Conservation (phyloP, 2,329 filamentous ascomycete genomes). For the Thielaviopsis euricoi region DNA sequence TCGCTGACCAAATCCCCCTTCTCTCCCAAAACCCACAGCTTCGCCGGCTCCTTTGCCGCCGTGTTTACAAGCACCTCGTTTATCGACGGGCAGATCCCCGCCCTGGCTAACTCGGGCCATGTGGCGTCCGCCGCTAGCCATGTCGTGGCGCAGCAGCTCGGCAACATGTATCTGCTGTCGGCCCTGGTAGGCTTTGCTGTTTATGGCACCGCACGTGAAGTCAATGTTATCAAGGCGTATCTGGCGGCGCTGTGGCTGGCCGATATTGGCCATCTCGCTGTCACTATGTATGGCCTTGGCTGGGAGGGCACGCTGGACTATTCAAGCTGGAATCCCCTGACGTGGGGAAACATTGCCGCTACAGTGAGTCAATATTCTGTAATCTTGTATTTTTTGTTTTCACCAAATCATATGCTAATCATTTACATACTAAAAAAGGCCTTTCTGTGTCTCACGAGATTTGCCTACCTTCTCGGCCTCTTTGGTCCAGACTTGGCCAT, state of each 20-base stretch:
- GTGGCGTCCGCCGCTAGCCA: constrained; percentile 28
- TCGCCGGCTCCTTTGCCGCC: constrained; percentile 41
- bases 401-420: not conserved
- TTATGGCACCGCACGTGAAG: constrained; percentile 23
- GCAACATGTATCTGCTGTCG: constrained; percentile 52
- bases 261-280: constrained; percentile 50
- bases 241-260: constrained; percentile 47
- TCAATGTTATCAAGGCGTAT: constrained; percentile 50
- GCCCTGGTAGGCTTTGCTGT: constrained; percentile 43
- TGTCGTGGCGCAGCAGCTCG: constrained; percentile 49
- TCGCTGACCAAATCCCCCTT: not conserved
- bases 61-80: constrained; percentile 44
- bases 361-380: constrained; percentile 32
- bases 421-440: constrained; percentile 22
- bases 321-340: constrained; percentile 47
- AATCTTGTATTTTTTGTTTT: not conserved
- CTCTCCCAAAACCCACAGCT: constrained; percentile 23
- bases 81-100: constrained; percentile 42
- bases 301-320: constrained; percentile 35
- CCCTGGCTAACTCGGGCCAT: constrained; percentile 18
- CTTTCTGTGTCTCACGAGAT: constrained; percentile 39
- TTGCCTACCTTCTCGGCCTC: constrained; percentile 39
- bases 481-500: constrained; percentile 30
- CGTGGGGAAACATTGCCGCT: constrained; percentile 56
- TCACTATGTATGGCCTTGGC: constrained; percentile 43